Base-by-base conservation (phyloP, 2,329 filamentous ascomycete species). In the Fusarium tjaetaba region DNA sequence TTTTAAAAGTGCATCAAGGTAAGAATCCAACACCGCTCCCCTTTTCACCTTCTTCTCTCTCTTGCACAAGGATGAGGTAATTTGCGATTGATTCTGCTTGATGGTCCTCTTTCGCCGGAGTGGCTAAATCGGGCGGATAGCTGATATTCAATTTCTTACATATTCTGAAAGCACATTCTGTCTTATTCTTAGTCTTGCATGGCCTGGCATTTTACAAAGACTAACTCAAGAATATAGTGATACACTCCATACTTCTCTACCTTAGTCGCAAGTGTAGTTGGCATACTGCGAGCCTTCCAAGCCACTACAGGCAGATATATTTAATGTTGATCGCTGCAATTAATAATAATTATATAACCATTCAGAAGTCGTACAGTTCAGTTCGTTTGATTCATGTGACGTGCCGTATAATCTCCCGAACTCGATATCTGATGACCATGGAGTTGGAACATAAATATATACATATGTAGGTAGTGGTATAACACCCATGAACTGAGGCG, bases 101-200 rank as follows among this genome's bases (percentile, higher is more conserved):
- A 90, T 95, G 94, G 94, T 88, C 86, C 93, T 91, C 94, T 92
- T 82, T 85, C 93, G 95, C 95, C 95, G 90, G 95, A 91, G 93
- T 88, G 87, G 93, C 92, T 88, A 92, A 92, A 95, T 91, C 92
- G 88, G 85, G 81, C 85, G 86, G 88, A 86, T 82, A 89, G 83
- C 87, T 97, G 95, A 97, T 93, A 97, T 94, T 95, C 85, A 91
- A 81, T 90, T 91, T 96, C 95, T 97, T 97, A 97, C 95, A 97
- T 97, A 97, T 97, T 94, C 95, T 97, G 95, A 97, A 70, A 65
- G 73, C 68, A 69, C 53, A 56, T 45, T 63, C 49, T 46, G 41
- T 68, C 63, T 48, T 52, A 48, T n/a, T 49, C 49, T 65, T 30
- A 55, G 51, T 83, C 78, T 80, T 79, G 62, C 65, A 43, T 57